Conservation (phyloP, 1,139 yeast species). For the Suhomyces choctaworum region DNA sequence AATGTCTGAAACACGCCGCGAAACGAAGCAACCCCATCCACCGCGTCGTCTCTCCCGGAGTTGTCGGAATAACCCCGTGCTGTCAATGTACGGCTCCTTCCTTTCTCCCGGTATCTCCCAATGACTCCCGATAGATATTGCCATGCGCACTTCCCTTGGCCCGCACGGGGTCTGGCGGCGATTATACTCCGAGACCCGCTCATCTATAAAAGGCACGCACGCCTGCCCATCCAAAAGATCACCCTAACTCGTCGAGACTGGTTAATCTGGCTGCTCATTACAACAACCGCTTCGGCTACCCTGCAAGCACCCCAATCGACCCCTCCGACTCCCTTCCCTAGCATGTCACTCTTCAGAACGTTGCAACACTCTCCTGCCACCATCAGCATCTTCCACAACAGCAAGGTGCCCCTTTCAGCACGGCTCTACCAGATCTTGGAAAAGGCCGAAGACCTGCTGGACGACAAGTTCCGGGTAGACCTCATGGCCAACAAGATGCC, state of each 20-base stretch:
- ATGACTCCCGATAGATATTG: too few species aligned
- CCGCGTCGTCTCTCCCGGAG: conserved; percentile 3
- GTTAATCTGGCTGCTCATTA: too few species aligned
- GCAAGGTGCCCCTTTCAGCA: conserved; percentile 35
- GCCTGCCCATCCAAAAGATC: too few species aligned
- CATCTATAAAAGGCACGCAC: too few species aligned
- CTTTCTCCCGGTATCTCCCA: conserved; percentile 9
- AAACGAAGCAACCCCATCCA: too few species aligned
- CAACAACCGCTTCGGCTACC: too few species aligned
- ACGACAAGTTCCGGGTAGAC: conserved; percentile 37
- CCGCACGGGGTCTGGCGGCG: conserved; percentile 13
- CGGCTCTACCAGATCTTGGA: conserved; percentile 34
- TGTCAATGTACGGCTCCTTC: neutral
- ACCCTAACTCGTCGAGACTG: too few species aligned
- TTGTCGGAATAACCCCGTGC: neutral
- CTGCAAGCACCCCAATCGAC: too few species aligned
- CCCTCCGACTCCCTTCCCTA: too few species aligned
- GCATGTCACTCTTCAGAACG: conserved; percentile 43
- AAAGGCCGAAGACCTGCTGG: conserved; percentile 30
- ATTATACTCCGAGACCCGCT: conserved; percentile 9
- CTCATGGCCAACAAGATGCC: conserved; percentile 45
- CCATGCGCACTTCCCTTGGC: conserved; percentile 11
- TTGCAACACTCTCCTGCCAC: conserved; percentile 48
- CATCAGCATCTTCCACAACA: conserved; percentile 44
- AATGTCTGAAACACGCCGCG: too few species aligned